phyloP scores from a whole-genome alignment of 2,329 filamentous ascomycete genomes.

The Phialophora expanda region DNA sequence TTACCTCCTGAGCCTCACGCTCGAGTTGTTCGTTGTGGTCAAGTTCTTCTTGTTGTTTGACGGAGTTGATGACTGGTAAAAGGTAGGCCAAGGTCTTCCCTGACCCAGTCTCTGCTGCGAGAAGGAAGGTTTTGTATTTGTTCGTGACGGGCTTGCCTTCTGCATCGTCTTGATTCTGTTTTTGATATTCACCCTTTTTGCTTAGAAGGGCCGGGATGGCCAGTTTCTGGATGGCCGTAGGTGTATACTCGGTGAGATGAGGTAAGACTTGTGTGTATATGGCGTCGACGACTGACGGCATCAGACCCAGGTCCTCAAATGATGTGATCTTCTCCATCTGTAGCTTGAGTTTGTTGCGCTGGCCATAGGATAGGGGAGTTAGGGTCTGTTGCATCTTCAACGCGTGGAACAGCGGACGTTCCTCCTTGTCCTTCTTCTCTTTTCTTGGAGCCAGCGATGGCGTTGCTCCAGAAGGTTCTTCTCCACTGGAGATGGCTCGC shows the following conservation, averaged over 20 bases:
- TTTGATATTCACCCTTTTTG: conserved; percentile 44
- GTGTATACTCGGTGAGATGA: conserved; percentile 74
- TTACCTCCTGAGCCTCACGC: conserved; percentile 41
- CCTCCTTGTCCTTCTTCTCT: conserved; percentile 47
- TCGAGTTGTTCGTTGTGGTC: conserved; percentile 66
- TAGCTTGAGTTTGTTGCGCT: conserved; percentile 66
- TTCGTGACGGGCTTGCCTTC: conserved; percentile 45
- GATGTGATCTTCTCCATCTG: conserved; percentile 69
- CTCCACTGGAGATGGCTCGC: background rate
- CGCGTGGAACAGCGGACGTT: conserved; percentile 70
- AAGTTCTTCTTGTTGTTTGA: conserved; percentile 74
- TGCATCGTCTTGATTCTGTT: conserved; percentile 40
- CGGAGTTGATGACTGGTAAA: conserved; percentile 78
- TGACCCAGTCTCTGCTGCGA: conserved; percentile 95
- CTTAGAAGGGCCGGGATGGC: conserved; percentile 79
- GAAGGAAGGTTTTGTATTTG: conserved; percentile 70
- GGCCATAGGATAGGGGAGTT: conserved; percentile 75
- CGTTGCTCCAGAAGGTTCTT: background rate
- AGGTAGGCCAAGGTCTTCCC: conserved; percentile 96
- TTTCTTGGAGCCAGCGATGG: conserved; percentile 34
- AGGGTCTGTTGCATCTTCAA: conserved; percentile 91
- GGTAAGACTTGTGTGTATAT: conserved; percentile 75
- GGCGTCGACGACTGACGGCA: conserved; percentile 73
- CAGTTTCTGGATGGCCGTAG: conserved; percentile 87
- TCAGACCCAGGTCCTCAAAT: conserved; percentile 80